Evolutionary conservation across 2,329 filamentous ascomycete genomes (phyloP), one percentile per base, ranked within the genome.

Genomic region (Neospermospora avenae): DNA sequence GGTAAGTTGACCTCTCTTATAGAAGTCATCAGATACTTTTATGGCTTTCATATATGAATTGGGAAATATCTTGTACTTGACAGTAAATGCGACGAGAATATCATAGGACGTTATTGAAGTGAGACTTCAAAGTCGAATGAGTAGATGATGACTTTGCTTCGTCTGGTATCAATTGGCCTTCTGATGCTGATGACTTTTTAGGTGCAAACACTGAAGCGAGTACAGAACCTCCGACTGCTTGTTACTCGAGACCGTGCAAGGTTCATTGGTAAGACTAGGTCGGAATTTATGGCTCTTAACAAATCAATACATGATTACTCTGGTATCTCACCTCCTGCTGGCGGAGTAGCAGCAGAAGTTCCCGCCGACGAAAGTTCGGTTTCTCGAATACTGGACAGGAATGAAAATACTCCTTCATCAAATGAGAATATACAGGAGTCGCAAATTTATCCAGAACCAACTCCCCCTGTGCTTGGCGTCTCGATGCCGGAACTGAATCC

Each of bases 151-250:
- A 6, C 6, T 31, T 31, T 31, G 28, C 28, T 31, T 31, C 28
- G 28, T 10, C 28, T 31, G 28, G 28, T 10, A 10, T 46, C 18
- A 4, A 22, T 18, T 3, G 2, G 44, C 22, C 24, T 28, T 46
- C 44, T 8, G 22, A 11, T 46, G 18, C 44, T 46, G 44, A 46
- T 14, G 18, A 22, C 11, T 18, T 46, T 22, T 10, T 3, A 46
- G 44, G 11, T 22, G 13, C 20, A 46, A 8, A 46, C 44, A 13
- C 11, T 46, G 18, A 22, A 22, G 44, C 44, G 44, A 22, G 24
- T 28, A 3, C 44, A 28, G 14, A 28, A 11, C 76, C 2, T 70
- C 68, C 3, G 56, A 67, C 3, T 80, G 3, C 11, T 10, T 24
- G 48, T 28, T 3, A 52, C 7, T 16, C 20, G 22, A 52, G 28